A percentile compares a stretch with the other conserved stretches of the same genome.
phyloP scores from a whole-genome alignment of 192 early-diverging fungal species.

The Funneliformis geosporum region DNA sequence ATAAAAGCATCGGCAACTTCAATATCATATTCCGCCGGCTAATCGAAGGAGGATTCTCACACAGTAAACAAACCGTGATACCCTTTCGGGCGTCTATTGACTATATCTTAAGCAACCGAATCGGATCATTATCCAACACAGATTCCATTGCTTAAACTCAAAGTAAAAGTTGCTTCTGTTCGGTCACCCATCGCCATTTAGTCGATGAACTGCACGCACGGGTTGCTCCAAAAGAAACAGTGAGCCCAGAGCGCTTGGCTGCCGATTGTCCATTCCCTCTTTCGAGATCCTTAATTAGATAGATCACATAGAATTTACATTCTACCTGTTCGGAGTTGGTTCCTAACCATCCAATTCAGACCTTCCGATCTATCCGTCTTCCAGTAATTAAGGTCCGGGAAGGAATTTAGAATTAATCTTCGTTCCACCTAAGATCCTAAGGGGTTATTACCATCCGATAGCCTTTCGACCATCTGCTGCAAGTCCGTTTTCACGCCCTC shows the following conservation, averaged over 20 bases:
- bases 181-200: slow-evolving; percentile 1
- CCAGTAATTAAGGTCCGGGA: neutral
- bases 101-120: slow-evolving; percentile 17
- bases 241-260: slow-evolving; percentile 3
- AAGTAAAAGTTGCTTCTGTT: neutral
- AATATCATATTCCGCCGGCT: too few species aligned
- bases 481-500: neutral
- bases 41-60: too few species aligned
- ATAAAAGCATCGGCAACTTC: too few species aligned
- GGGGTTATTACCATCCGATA: slow-evolving; percentile 5
- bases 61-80: neutral
- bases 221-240: neutral
- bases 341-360: neutral
- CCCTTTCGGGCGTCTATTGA: slow-evolving; percentile 22
- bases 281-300: neutral
- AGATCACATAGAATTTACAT: neutral
- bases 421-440: neutral
- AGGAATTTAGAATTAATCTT: too few species aligned
- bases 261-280: slow-evolving; percentile 6
- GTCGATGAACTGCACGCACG: slow-evolving; percentile 17
- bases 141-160: neutral
- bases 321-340: neutral
- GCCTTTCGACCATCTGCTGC: neutral
- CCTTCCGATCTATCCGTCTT: neutral
- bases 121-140: too few species aligned